Evolutionary conservation across 768 basidiomycete species (phyloP), one percentile per base, ranked within the genome.

Genomic region (Macrolepiota albuminosa): DNA sequence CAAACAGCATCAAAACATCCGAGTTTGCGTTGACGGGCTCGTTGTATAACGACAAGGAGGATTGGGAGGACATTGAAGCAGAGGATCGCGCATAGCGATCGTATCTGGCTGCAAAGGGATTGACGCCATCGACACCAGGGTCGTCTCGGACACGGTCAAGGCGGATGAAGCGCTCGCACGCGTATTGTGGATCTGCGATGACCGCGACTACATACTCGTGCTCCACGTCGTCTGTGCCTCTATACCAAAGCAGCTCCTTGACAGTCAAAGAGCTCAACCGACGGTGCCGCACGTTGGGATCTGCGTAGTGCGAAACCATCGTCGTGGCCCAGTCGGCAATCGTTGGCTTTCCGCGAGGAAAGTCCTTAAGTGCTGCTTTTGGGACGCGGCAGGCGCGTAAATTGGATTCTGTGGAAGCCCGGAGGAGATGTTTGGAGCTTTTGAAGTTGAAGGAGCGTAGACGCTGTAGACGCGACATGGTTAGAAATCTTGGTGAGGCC

Each of bases 141-240:
- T 62, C 58, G 31, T 61, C 61, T 33, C 56, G 50, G 4, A 34
- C 57, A 24, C 63, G 54, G 18, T 64, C 63, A 26, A 64, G 60
- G 26, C 60, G 58, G 36, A 64, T 45, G 26, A 53, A 57, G 29
- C 63, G 58, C 48, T 64, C 58, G 29, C 46, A 57, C 7, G 33
- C 63, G 36, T 59, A 40, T 31, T 64, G 57, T 31, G 63, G 60
- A 46, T 61, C 63, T 29, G 57, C 37, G 37, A 64, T 53, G 29
- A 59, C 54, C 4, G 63, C 63, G 18, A 64, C 40, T 46, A 64
- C 47, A 42, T 61, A 64, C 26, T 64, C 58, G 55, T 64, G 63
- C 46, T 61, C 58, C 18, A 57, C 39, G 7, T 51, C 61, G 39
- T 48, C 39, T 24, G 46, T 43, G 8, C 47, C 58, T 33, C 51